These are phyloP conservation scores for Vanrija humicola DNA, from an alignment of 1,284 basidiomycete species.

Conservation along the genomic window DNA sequence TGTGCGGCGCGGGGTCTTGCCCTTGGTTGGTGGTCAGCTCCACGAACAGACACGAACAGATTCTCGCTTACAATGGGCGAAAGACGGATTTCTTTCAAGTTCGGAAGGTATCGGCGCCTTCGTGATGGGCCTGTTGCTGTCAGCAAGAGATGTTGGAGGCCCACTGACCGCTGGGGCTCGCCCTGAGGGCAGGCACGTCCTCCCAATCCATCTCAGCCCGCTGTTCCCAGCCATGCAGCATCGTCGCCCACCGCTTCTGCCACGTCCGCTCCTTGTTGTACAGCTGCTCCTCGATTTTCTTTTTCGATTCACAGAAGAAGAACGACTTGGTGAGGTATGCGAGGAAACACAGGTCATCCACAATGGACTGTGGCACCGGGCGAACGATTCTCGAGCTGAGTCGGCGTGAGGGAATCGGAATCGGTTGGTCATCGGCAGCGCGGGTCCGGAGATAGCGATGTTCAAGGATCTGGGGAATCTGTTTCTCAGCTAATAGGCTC, in stretches of 20 bases:
- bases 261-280: constrained; percentile 29
- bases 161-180: background rate
- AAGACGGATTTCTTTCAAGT: constrained; percentile 25
- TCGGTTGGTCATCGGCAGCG: constrained; percentile 10
- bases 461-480: constrained; percentile 38
- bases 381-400: constrained; percentile 18
- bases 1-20: background rate
- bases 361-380: constrained; percentile 16
- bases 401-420: constrained; percentile 14
- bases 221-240: constrained; percentile 32
- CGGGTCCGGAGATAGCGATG: constrained; percentile 33
- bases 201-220: constrained; percentile 34
- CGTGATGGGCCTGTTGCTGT: background rate
- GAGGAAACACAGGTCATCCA: constrained; percentile 43
- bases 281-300: constrained; percentile 25
- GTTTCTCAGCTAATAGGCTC: background rate
- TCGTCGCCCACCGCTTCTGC: constrained; percentile 41
- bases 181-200: constrained; percentile 15
- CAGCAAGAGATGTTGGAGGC: background rate
- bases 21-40: background rate
- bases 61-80: constrained; percentile 18
- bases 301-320: constrained; percentile 30
- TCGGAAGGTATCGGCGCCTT: background rate
- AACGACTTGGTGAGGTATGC: constrained; percentile 30
- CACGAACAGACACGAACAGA: background rate